Base-by-base conservation (phyloP, 176 grass and related monocot genomes). In the Aegilops longissima region DNA sequence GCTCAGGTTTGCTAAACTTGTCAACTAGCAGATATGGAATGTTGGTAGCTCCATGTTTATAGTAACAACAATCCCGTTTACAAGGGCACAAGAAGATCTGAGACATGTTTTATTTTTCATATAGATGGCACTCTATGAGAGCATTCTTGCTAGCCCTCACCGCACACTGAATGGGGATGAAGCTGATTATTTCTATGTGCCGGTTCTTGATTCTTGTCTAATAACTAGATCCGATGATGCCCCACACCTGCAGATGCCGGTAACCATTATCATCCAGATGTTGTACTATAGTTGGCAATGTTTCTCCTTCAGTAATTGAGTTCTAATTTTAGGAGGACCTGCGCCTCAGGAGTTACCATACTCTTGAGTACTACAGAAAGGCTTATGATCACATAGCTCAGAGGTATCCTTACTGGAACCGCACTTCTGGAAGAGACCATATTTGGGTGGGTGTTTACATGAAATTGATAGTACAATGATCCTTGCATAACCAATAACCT, bases 141-240 rank as follows among this genome's bases (percentile, higher is more conserved):
- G 96, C 93, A 90, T 98, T 83, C 90, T 96, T 77, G 90, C 96
- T 80, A 98, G 96, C 80, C 92, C 93, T 90, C 80, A 98, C 66
- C 86, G 96, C 74, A 96, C 96, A 49, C 86, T 98, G 77, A 98
- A 98, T 86, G 96, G 76, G 69, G 96, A 96, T 20, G 93, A 98
- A 89, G 93, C 96, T 88, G 93, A 98, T 94, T 98, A 92, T 93
- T 98, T 98, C 59, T 98, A 98, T 82, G 93, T 98, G 40, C 93
- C 96, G 12, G 93, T 94, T 79, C 81, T 98, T 87, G 96, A 98
- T 86, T 95, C 94, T 42, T 98, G 93, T 89, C 64, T 98, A 77
- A 96, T 98, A 84, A 90, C 93, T 79, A 91, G 96, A 84, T 95
- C 96, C 36, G 86, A 93, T 83, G 93, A 98, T 91, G 87, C 96